Percentiles rank a stretch among this genome's conserved stretches.
Evolutionary conservation across 2,329 filamentous ascomycete species (phyloP).

Genomic region (Ophiostoma quercus): DNA sequence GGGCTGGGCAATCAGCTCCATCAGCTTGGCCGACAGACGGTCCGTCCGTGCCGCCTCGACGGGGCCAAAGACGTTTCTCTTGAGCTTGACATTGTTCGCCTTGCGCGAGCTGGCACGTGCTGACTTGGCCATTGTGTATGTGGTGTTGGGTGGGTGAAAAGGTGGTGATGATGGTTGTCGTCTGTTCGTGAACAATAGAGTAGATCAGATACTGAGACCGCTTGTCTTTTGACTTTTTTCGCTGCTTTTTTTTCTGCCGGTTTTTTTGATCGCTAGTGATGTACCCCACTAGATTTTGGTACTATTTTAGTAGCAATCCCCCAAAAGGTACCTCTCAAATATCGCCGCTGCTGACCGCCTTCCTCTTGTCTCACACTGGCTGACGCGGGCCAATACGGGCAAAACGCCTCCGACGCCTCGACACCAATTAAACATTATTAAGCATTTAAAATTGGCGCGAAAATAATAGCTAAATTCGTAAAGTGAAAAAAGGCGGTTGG

Average conservation of each 20-base stretch:
- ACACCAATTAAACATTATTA: conserved; percentile 10
- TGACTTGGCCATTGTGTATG: conserved; percentile 72
- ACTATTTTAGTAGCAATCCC: neutral
- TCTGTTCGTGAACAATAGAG: neutral
- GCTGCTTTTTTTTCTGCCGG: conserved; percentile 24
- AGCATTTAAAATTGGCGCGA: neutral
- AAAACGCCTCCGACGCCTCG: neutral
- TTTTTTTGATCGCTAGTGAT: conserved; percentile 17
- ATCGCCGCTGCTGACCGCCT: conserved; percentile 20
- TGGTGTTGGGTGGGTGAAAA: neutral
- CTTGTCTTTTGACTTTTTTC: conserved; percentile 17
- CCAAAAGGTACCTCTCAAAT: neutral
- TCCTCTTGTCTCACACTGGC: neutral
- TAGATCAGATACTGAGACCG: neutral
- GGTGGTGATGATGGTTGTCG: neutral
- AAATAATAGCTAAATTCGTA: neutral
- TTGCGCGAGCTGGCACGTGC: conserved; percentile 74
- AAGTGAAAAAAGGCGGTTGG: conserved; percentile 1
- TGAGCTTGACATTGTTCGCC: conserved; percentile 75
- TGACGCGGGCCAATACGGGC: neutral
- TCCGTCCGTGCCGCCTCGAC: conserved; percentile 72
- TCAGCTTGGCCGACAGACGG: conserved; percentile 77
- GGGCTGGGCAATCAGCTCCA: conserved; percentile 69
- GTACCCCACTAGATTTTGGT: neutral
- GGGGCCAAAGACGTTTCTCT: conserved; percentile 77